These are phyloP conservation scores for Thermothelomyces thermophilus DNA, from an alignment of 2,329 filamentous ascomycete genomes.

Conservation along the genomic window DNA sequence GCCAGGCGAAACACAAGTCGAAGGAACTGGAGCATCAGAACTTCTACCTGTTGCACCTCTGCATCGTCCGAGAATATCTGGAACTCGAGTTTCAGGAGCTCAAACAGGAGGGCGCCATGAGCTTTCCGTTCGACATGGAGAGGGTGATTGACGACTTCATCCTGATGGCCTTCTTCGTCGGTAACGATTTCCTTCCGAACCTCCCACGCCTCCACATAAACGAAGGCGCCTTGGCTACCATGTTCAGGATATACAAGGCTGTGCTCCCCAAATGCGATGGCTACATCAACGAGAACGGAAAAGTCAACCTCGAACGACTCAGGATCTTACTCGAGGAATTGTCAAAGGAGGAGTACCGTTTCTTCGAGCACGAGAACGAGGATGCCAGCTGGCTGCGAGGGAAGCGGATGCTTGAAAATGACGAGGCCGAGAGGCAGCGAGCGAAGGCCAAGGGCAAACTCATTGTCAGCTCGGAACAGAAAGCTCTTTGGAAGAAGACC, in stretches of 20 bases:
- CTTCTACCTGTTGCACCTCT: conserved; percentile 94
- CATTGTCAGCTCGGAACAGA: conserved; percentile 72
- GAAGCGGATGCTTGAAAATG: conserved; percentile 68
- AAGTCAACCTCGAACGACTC: conserved; percentile 80
- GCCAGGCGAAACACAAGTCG: conserved; percentile 77
- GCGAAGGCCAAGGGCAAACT: conserved; percentile 55
- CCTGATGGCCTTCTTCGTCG: conserved; percentile 98
- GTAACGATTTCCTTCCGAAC: conserved; percentile 98
- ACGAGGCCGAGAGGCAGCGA: conserved; percentile 52
- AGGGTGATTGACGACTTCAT: conserved; percentile 98
- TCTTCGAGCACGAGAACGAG: conserved; percentile 84
- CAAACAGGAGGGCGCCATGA: conserved; percentile 59
- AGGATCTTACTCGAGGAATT: conserved; percentile 74
- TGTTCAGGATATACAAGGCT: conserved; percentile 95
- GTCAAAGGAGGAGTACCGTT: conserved; percentile 80
- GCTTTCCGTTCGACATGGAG: conserved; percentile 86
- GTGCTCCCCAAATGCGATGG: conserved; percentile 81
- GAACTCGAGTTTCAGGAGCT: conserved; percentile 96
- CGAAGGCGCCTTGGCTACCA: conserved; percentile 89
- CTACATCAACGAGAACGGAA: conserved; percentile 93
- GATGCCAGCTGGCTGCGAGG: conserved; percentile 89
- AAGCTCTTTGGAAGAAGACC: conserved; percentile 69
- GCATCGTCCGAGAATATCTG: conserved; percentile 93
- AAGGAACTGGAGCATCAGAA: conserved; percentile 98
- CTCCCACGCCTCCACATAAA: conserved; percentile 96